Percentiles rank a stretch among this genome's conserved stretches.
These are phyloP conservation scores for Yarrowia porcina DNA, from an alignment of 805 yeast genomes.

Conservation along the genomic window DNA sequence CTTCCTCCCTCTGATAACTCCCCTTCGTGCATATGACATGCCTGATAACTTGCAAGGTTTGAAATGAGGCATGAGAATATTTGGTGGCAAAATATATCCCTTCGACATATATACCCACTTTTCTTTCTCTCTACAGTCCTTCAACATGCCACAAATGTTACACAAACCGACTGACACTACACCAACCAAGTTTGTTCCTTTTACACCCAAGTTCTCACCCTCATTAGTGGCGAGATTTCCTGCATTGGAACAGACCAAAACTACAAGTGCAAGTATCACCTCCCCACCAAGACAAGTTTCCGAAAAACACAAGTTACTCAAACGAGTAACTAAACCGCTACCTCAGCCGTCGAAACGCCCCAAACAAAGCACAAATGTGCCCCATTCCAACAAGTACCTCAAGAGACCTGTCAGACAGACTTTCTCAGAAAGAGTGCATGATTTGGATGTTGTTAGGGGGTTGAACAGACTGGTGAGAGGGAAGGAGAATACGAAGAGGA, in stretches of 20 bases:
- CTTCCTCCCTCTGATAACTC: no score
- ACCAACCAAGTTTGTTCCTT: background rate
- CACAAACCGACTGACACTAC: background rate
- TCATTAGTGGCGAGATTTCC: slow-evolving; percentile 9
- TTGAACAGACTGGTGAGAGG: no score
- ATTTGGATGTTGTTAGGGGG: no score
- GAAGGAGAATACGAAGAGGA: no score
- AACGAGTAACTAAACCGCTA: background rate
- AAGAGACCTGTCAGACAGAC: background rate
- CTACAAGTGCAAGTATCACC: no score
- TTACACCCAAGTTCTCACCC: slow-evolving; percentile 3
- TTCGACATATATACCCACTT: background rate
- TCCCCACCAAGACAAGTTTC: background rate
- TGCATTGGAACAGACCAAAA: background rate
- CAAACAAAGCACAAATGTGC: background rate
- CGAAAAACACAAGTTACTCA: background rate
- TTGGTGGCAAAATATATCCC: background rate
- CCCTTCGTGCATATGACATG: slow-evolving; percentile 2
- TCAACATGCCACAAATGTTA: background rate
- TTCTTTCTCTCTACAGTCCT: no score
- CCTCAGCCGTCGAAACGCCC: background rate
- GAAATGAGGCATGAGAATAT: background rate
- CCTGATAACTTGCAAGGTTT: slow-evolving; percentile 1
- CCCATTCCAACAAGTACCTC: background rate
- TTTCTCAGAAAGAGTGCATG: background rate